A percentile compares a stretch with the other conserved stretches of the same genome.
Evolutionary conservation across 1,284 basidiomycete species (phyloP).

Genomic region (Malassezia restricta): DNA sequence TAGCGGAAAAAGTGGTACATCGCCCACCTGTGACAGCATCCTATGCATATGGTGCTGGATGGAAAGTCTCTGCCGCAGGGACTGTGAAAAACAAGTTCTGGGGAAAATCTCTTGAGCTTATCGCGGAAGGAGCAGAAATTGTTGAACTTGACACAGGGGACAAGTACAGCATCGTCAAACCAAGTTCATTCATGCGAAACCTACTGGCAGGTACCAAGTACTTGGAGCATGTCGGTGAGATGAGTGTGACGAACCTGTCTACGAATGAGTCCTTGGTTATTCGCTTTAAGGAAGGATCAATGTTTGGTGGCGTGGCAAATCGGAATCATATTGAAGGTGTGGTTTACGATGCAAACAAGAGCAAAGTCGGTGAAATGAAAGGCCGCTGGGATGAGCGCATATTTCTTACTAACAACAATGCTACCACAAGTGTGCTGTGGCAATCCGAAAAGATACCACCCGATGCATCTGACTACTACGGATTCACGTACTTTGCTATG

Average conservation of each 20-base stretch:
- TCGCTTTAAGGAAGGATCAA: slow-evolving; percentile 42
- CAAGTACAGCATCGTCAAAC: slow-evolving; percentile 32
- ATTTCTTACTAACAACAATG: slow-evolving; percentile 28
- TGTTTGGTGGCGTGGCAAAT: slow-evolving; percentile 32
- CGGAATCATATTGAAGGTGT: slow-evolving; percentile 34
- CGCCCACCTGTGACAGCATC: slow-evolving; percentile 40
- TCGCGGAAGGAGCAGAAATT: slow-evolving; percentile 30
- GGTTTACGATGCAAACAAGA: slow-evolving; percentile 35
- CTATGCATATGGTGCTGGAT: slow-evolving; percentile 40
- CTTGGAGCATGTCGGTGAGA: slow-evolving; percentile 44
- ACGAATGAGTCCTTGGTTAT: slow-evolving; percentile 29
- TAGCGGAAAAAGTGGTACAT: slow-evolving; percentile 45
- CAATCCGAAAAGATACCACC: slow-evolving; percentile 37
- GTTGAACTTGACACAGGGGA: slow-evolving; percentile 41
- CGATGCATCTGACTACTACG: slow-evolving; percentile 38
- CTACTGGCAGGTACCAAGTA: slow-evolving; percentile 45
- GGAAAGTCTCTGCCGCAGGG: slow-evolving; percentile 31
- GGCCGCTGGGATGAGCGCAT: slow-evolving; percentile 40
- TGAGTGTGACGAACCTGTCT: slow-evolving; percentile 32
- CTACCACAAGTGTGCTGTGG: slow-evolving; percentile 40
- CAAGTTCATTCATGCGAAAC: slow-evolving; percentile 43
- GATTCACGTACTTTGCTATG: slow-evolving; percentile 45
- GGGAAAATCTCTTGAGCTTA: slow-evolving; percentile 44
- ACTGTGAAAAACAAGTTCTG: slow-evolving; percentile 46
- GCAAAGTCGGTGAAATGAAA: slow-evolving; percentile 23